Evolutionary conservation across 495 filamentous ascomycete genomes (phyloP), one percentile per base, ranked within the genome.

Genomic region (Pyrenula aspistea): DNA sequence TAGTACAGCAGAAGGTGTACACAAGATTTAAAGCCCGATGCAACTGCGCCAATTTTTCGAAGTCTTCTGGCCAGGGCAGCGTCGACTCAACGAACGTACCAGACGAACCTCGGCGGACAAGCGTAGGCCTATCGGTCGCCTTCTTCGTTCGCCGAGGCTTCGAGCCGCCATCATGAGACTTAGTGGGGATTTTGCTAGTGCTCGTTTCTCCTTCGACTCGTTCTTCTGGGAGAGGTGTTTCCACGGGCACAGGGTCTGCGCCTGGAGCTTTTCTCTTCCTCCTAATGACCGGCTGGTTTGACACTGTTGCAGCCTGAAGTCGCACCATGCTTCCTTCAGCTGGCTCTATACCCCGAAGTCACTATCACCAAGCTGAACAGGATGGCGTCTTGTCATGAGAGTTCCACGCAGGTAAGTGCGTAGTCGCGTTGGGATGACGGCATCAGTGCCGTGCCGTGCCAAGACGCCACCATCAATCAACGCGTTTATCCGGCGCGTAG

Each of bases 1-100:
- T 84, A 8, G 92, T 91, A 64, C 83, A 92, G 68, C 87, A 91
- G 69, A 98, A 97, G 0, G 93, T 97, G 63, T 88, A 95, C 4
- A 96, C 89, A 2, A 96, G 69, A 62, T 95, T 97, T 56, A 98
- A 70, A 4, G 94, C 91, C 55, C 84, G 79, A 65, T 96, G 86
- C 0, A 83, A 87, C 63, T 87, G 83, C 3, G 84, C 81, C 8
- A 98, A 79, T 47, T 73, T 71, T 49, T 80, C 83, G 67, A 97
- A 88, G 55, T 76, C 71, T 0, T 79, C 75, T 0, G 93, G 92
- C 89, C 90, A 94, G 48, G 83, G 80, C 11, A 75, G 71, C 12
- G 68, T 63, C 8, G 71, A 65, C 58, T 76, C 70, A 31, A 79
- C 68, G 0, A 72, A 21, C 11, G 64, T 62, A 22, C 10, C 65